Evolutionary conservation across 768 basidiomycete genomes (phyloP), one percentile per base, ranked within the genome.

Genomic region (Lactarius quietus): DNA sequence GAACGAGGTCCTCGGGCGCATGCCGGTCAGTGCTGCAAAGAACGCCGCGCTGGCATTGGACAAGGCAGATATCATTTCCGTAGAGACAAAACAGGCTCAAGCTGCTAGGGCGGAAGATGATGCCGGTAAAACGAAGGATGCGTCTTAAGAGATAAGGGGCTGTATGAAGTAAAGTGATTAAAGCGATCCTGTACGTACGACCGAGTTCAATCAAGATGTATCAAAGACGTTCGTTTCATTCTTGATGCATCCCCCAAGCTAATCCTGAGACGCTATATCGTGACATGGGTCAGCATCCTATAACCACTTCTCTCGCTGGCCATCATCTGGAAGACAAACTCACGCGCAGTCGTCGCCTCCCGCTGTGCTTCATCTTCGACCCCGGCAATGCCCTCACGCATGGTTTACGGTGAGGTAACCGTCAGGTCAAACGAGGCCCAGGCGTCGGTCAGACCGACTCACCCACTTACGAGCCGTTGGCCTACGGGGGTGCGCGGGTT

Each of bases 11-110:
- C 80, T 99, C 54, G 94, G 84, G 3, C 80, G 81, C 61, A 92
- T 99, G 93, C 83, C 84, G 14, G 88, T 98, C 1, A 74, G 76
- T 2, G 86, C 87, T 57, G 97, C 96, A 6, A 96, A 98, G 77
- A 80, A 85, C 33, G 80, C 93, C 12, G 96, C 98, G 35, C 78
- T 82, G 71, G 79, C 84, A 70, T 75, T 99, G 74, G 91, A 98
- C 70, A 79, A 5, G 95, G 96, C 0, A n/a, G n/a, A 98, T 33
- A 33, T 33, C 33, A 3, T 33, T 33, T 33, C 33, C 33, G 33
- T 33, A 33, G 87, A 67, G 90, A 92, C 61, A 85, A 88, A 70
- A 91, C 88, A 14, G 74, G 66, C 14, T 33, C 43, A 51, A 29
- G 61, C n/a, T 12, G n/a, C 20, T 23, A 68, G 68, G n/a, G 48